A percentile compares a stretch with the other conserved stretches of the same genome.
These are phyloP conservation scores for Fusarium goolgardi DNA, from an alignment of 2,329 filamentous ascomycete genomes.

Conservation along the genomic window DNA sequence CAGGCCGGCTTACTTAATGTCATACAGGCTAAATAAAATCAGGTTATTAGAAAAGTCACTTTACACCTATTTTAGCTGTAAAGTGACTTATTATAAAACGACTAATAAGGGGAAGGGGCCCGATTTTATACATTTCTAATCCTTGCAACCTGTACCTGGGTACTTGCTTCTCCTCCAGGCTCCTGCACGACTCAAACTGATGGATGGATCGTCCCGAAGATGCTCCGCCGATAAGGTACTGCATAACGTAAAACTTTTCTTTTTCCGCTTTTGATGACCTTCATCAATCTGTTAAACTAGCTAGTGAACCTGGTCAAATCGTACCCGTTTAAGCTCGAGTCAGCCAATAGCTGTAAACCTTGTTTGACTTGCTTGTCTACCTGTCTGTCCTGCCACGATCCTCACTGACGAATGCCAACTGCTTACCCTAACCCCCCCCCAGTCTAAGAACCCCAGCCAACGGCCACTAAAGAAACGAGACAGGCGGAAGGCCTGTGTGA, in stretches of 20 bases:
- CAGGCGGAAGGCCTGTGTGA: constrained; percentile 10
- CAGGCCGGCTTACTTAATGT: too few relatives aligned
- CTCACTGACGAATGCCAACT: constrained; percentile 31
- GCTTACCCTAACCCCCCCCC: constrained; percentile 34
- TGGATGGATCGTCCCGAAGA: constrained; percentile 43
- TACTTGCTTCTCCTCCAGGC: constrained; percentile 2
- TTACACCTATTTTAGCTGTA: too few relatives aligned
- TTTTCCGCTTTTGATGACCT: constrained; percentile 24
- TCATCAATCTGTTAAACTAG: constrained; percentile 23
- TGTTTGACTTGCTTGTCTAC: constrained; percentile 16
- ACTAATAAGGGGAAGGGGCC: too few relatives aligned
- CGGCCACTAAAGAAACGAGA: constrained; percentile 44
- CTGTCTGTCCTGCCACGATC: constrained; percentile 25
- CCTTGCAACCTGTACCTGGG: too few relatives aligned
- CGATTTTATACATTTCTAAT: too few relatives aligned
- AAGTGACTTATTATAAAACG: too few relatives aligned
- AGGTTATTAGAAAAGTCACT: too few relatives aligned
- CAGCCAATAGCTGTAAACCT: constrained; percentile 33
- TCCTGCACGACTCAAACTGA: constrained; percentile 12
- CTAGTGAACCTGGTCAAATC: constrained; percentile 3
- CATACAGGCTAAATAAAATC: too few relatives aligned
- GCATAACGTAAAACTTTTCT: constrained; percentile 37
- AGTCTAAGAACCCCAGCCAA: constrained; percentile 35
- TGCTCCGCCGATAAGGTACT: constrained; percentile 45
- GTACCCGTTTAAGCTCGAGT: constrained; percentile 26